A percentile compares a stretch with the other conserved stretches of the same genome.
Conservation (phyloP, 371 early-diverging fungal genomes). For the Basidiobolus meristosporus region DNA sequence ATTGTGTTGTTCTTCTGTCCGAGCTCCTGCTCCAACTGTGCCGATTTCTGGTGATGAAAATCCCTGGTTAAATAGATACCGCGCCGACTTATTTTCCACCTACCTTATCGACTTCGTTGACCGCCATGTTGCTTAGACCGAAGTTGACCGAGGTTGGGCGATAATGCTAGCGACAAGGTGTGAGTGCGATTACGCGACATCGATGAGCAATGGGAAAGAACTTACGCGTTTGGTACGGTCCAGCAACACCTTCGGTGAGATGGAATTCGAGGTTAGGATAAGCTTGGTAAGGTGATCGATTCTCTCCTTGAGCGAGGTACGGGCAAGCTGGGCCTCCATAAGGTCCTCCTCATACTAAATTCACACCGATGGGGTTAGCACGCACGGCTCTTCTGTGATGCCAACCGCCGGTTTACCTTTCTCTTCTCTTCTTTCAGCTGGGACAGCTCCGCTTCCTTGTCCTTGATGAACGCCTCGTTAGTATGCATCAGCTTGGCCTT, state of each 20-base stretch:
- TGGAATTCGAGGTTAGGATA: conserved; percentile 51
- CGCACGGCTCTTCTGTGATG: too few species aligned
- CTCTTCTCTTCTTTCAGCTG: conserved; percentile 11
- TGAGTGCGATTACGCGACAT: neutral
- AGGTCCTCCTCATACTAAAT: conserved; percentile 55
- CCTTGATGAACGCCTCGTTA: conserved; percentile 1
- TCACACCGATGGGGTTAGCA: too few species aligned
- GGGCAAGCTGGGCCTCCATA: conserved; percentile 40
- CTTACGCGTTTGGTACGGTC: too few species aligned
- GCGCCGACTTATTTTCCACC: too few species aligned
- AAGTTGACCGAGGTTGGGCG: conserved; percentile 4
- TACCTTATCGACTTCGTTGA: too few species aligned
- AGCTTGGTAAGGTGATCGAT: conserved; percentile 64
- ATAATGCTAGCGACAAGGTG: neutral
- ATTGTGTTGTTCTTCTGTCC: too few species aligned
- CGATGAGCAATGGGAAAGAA: too few species aligned
- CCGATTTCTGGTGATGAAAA: neutral
- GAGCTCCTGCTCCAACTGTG: neutral
- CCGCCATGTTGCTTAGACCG: too few species aligned
- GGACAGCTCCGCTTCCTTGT: conserved; percentile 9
- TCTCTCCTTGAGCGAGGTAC: conserved; percentile 60
- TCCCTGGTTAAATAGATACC: too few species aligned
- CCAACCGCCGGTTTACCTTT: conserved; percentile 1
- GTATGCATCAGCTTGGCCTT: conserved; percentile 49
- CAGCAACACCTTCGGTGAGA: too few species aligned